Base-by-base conservation (phyloP, 495 filamentous ascomycete genomes). In the Penicillium argentinense region DNA sequence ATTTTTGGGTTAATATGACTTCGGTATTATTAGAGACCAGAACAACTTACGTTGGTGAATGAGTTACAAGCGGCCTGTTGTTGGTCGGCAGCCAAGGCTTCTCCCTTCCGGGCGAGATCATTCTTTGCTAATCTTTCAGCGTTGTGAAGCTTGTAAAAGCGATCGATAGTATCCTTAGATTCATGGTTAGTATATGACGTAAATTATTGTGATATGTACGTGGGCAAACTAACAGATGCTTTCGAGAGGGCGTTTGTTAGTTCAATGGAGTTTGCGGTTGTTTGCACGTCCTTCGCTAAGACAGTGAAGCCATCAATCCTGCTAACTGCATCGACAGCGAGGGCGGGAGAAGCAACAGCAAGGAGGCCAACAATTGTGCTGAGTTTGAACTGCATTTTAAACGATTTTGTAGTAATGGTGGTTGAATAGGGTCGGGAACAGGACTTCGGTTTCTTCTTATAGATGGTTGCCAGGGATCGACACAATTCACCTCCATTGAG, bases 151-250 rank as follows among this genome's bases (percentile, higher is more conserved):
- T 18, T 3, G 32, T 36, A 36, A 18, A 36, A 36, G 32, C 32
- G 32, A 36, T 36, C 32, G 32, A 36, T 36, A 36, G 32, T 36
- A 36, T 36, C 32, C 32, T 36, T 36, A 36, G 32, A 36, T 36
- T 36, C 32, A 36, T 36, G 32, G 32, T 36, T 36, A 36, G 32
- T 21, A 36, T 36, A 19, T 36, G 9, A 36, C 17, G 32, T 36
- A 36, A 36, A 18, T 36, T 19, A 19, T 19, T 36, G 32, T 36
- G 32, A 36, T 34, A 34, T 36, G 17, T 19, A 36, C 32, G 32
- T 36, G 32, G 32, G 32, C 17, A 21, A 36, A 36, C 32, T 36
- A 36, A 36, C 32, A 36, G 32, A 19, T 36, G 32, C 7, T 36
- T 36, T 36, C 17, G 32, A 36, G 32, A 19, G 16, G 32, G 32